phyloP scores from a whole-genome alignment of 192 early-diverging fungal genomes.

The Coemansia sp. region DNA sequence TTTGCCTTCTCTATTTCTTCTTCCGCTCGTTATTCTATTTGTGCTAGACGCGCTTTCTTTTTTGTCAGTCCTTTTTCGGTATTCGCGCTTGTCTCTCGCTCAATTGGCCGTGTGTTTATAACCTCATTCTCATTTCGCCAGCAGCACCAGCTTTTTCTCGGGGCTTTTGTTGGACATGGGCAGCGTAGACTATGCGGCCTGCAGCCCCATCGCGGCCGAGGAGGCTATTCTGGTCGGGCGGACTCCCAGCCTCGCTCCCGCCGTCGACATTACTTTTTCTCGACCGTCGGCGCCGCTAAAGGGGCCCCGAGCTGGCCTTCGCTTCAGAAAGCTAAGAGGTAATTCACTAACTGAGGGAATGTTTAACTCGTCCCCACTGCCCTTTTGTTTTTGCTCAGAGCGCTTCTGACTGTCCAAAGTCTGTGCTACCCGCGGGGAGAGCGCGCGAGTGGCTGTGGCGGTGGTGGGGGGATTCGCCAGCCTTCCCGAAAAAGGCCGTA shows the following conservation, averaged over 20 bases:
- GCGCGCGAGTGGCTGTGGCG: no score
- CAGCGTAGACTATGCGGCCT: neutral
- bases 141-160: no score
- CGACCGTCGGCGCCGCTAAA: conserved; percentile 39
- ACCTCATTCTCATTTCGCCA: no score
- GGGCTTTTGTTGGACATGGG: conserved; percentile 17
- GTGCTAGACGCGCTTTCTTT: neutral
- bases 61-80: neutral
- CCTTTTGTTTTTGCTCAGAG: neutral
- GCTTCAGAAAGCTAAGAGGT: conserved; percentile 46
- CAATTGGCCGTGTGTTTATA: no score
- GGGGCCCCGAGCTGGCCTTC: conserved; percentile 24
- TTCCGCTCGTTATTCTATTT: no score
- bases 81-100: no score
- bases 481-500: no score
- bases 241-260: conserved; percentile 42
- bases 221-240: conserved; percentile 25
- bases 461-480: no score
- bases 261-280: conserved; percentile 51
- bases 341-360: conserved; percentile 1
- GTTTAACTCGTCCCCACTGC: neutral
- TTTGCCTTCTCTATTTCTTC: no score
- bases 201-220: conserved; percentile 12
- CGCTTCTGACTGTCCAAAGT: no score
- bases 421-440: no score